Evolutionary conservation across 2,329 filamentous ascomycete genomes (phyloP).

Genomic region (Colletotrichum sp.): DNA sequence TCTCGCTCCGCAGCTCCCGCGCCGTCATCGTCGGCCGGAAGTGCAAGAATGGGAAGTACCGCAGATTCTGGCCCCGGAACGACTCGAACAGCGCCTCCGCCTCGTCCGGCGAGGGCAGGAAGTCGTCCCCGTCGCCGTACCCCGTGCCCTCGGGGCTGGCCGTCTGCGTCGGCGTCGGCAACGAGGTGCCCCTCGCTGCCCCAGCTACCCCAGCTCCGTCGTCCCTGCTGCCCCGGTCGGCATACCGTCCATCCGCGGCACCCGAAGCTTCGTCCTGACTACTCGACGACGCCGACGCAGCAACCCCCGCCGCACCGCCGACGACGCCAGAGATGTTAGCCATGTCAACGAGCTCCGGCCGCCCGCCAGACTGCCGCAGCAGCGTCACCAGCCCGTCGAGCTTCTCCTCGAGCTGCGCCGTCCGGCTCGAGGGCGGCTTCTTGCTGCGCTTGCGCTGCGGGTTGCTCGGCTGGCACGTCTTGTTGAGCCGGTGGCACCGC

Average conservation of each 20-base stretch:
- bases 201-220: neutral
- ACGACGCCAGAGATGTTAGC: neutral
- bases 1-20: conserved; percentile 29
- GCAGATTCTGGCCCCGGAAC: conserved; percentile 29
- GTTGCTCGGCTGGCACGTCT: conserved; percentile 41
- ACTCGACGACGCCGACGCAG: neutral
- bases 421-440: conserved; percentile 23
- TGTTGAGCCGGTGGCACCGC: conserved; percentile 45
- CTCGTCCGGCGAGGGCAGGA: conserved; percentile 10
- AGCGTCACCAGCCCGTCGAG: conserved; percentile 31
- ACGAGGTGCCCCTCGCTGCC: neutral
- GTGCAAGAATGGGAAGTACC: conserved; percentile 31
- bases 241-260: neutral
- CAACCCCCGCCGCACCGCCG: neutral
- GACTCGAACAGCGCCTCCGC: conserved; percentile 15
- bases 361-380: conserved; percentile 23
- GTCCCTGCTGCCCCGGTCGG: neutral
- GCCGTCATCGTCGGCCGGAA: conserved; percentile 23
- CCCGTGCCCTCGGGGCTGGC: neutral
- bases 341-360: neutral
- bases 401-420: conserved; percentile 29
- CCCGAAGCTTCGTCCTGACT: neutral
- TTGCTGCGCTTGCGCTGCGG: conserved; percentile 33
- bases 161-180: conserved; percentile 13
- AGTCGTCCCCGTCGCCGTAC: neutral